These are phyloP conservation scores for Cylindrotheca fusiformis DNA, from an alignment of 108 stramenopile species.

Conservation along the genomic window DNA sequence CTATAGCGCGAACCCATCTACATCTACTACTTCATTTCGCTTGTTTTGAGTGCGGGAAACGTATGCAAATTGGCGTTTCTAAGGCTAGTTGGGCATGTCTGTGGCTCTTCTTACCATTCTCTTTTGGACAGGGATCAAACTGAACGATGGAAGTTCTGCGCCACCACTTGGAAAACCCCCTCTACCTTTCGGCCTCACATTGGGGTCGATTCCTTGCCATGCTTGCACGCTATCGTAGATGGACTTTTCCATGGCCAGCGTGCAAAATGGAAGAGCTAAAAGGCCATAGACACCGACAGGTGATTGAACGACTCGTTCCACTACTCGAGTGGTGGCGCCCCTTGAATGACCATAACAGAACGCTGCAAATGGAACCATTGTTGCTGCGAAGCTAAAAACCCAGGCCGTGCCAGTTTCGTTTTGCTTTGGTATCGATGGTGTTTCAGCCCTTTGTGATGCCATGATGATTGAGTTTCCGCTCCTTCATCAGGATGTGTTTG, in stretches of 20 bases:
- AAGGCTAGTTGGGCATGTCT: not conserved
- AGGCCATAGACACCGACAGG: conserved; percentile 84
- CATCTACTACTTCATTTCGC: not conserved
- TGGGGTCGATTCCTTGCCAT: conserved; percentile 81
- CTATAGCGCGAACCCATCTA: too few species aligned
- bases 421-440: too few species aligned
- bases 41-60: too few species aligned
- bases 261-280: conserved; percentile 72
- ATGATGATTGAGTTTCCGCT: too few species aligned
- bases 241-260: conserved; percentile 81
- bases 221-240: conserved; percentile 86
- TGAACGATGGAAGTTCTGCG: conserved; percentile 75
- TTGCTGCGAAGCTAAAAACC: conserved; percentile 65
- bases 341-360: conserved; percentile 77
- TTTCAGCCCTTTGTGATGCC: too few species aligned
- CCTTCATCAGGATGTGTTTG: too few species aligned
- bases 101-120: not conserved
- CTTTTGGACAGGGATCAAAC: conserved; percentile 73
- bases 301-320: conserved; percentile 61
- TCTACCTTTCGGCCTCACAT: conserved; percentile 63
- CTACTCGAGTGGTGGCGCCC: conserved; percentile 61
- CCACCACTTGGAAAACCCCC: conserved; percentile 84
- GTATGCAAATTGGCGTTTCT: too few species aligned
- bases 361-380: conserved; percentile 81
- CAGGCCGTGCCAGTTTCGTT: too few species aligned